Conservation (phyloP, 208 protist species). For the Porcisia deanei region DNA sequence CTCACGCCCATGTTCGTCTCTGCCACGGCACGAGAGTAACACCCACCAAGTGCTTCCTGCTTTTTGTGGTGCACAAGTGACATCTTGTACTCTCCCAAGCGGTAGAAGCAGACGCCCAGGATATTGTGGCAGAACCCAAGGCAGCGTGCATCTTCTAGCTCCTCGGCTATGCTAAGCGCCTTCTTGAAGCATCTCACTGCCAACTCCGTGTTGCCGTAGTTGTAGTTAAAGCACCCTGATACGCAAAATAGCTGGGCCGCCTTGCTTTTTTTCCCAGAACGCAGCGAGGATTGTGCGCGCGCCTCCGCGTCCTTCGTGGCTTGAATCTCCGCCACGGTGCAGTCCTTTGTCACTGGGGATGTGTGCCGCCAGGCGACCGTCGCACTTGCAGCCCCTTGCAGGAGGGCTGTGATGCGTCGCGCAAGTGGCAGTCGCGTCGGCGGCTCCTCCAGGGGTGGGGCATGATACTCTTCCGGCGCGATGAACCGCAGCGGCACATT, state of each 20-base stretch:
- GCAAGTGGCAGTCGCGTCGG: constrained; percentile 58
- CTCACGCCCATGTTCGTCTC: constrained; percentile 88
- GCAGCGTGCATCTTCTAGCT: constrained; percentile 48
- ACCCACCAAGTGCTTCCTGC: constrained; percentile 78
- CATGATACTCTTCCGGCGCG: constrained; percentile 71
- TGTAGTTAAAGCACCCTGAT: constrained; percentile 80
- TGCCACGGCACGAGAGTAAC: constrained; percentile 76
- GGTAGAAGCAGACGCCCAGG: constrained; percentile 77
- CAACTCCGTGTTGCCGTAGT: constrained; percentile 76
- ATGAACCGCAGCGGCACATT: constrained; percentile 83
- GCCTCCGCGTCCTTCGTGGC: constrained; percentile 64
- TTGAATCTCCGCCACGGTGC: constrained; percentile 40
- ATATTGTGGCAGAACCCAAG: constrained; percentile 87
- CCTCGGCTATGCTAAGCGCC: constrained; percentile 58
- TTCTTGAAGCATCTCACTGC: constrained; percentile 57
- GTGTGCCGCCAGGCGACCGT: constrained; percentile 45
- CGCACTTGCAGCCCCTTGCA: constrained; percentile 71
- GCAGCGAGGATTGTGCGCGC: constrained; percentile 60
- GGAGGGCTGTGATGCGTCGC: constrained; percentile 60
- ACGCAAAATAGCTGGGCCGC: constrained; percentile 59
- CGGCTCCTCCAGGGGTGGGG: constrained; percentile 67
- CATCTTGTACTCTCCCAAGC: constrained; percentile 71
- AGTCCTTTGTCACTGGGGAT: constrained; percentile 14
- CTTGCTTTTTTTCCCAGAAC: constrained; percentile 49
- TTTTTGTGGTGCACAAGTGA: constrained; percentile 84